Evolutionary conservation across 768 basidiomycete species (phyloP).

Genomic region (Amanita phalloides): DNA sequence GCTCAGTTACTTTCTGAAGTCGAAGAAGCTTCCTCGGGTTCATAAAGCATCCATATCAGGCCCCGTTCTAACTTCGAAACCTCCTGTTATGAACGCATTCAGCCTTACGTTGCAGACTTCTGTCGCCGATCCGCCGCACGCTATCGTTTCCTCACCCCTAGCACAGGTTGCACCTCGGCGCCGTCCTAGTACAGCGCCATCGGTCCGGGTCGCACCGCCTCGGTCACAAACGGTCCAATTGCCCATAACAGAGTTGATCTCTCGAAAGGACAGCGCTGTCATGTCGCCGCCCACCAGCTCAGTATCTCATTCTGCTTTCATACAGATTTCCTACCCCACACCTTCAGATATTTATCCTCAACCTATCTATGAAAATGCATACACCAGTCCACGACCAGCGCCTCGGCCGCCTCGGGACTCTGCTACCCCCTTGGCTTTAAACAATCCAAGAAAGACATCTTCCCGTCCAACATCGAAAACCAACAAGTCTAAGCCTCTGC

Average conservation of each 20-base stretch:
- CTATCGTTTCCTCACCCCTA: not conserved
- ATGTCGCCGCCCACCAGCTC: not conserved
- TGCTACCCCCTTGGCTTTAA: not conserved
- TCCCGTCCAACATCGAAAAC: not conserved
- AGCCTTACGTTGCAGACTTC: slow-evolving; percentile 6
- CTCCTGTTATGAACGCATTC: slow-evolving; percentile 3
- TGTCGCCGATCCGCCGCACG: not conserved
- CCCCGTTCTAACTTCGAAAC: slow-evolving; percentile 9
- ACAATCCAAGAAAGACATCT: not conserved
- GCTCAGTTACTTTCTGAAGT: slow-evolving; percentile 11
- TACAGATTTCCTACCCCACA: slow-evolving; percentile 13
- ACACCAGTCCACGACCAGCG: slow-evolving; percentile 14
- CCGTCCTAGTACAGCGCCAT: not conserved
- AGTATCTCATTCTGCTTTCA: slow-evolving; percentile 10
- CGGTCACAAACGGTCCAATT: not conserved
- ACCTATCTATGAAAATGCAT: slow-evolving; percentile 14
- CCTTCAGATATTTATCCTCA: slow-evolving; percentile 16
- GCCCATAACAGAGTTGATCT: not conserved
- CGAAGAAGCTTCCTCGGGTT: slow-evolving; percentile 14
- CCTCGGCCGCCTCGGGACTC: slow-evolving; percentile 12
- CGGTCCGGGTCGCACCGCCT: not conserved
- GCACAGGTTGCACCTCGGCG: not conserved
- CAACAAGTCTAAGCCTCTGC: slow-evolving; percentile 2
- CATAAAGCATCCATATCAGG: slow-evolving; percentile 16
- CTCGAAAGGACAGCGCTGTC: not conserved